Conservation (phyloP, 495 filamentous ascomycete species). For the Entonaema liquescens region DNA sequence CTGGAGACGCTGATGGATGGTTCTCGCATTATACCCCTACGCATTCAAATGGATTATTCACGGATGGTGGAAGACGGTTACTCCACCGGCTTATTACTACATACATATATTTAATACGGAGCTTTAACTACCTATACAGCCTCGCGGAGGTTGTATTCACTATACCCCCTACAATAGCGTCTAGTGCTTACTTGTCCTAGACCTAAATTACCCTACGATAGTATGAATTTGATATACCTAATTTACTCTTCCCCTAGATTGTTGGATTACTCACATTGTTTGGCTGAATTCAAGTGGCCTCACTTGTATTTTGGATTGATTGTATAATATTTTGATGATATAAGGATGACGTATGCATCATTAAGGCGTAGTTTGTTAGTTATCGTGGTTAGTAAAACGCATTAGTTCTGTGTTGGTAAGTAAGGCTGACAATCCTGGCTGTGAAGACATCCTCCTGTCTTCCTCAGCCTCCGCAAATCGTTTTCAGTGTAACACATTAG, state of each 20-base stretch:
- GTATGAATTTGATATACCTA: conserved; percentile 21
- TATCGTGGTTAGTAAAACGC: neutral
- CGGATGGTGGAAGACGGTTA: conserved; percentile 20
- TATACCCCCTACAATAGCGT: conserved; percentile 11
- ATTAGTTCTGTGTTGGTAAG: neutral
- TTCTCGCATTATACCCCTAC: conserved; percentile 44
- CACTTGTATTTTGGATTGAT: neutral
- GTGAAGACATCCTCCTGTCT: neutral
- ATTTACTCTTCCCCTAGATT: conserved; percentile 1
- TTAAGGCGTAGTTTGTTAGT: neutral
- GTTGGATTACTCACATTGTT: neutral
- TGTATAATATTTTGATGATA: neutral
- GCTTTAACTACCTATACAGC: neutral
- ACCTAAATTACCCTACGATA: conserved; percentile 16
- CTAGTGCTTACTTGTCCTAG: conserved; percentile 18
- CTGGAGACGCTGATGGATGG: conserved; percentile 30
- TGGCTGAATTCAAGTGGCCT: neutral
- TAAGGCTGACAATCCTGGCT: neutral
- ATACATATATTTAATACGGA: conserved; percentile 20
- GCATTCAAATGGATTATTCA: conserved; percentile 36
- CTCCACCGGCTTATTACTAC: conserved; percentile 6
- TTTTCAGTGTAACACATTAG: neutral
- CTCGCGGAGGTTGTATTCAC: conserved; percentile 12
- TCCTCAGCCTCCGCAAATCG: neutral
- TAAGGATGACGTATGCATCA: neutral